phyloP scores from a whole-genome alignment of 1,139 yeast genomes.

The Blastobotrys capitulatus region DNA sequence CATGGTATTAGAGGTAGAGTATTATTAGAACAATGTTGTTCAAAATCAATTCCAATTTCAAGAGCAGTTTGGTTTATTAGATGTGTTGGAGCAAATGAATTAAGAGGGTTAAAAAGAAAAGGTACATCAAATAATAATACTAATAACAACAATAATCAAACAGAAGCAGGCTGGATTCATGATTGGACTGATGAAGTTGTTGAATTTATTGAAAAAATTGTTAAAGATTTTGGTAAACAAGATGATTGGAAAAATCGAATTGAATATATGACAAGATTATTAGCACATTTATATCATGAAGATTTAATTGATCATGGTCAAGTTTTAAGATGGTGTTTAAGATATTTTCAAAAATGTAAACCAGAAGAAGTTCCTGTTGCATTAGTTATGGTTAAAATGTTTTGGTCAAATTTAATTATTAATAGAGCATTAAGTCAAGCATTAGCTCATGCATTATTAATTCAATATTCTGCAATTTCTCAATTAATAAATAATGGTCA shows the following conservation, averaged over 20 bases:
- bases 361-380: constrained; percentile 46
- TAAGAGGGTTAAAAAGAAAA: constrained; percentile 60
- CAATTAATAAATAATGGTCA: constrained; percentile 15
- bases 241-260: constrained; percentile 46
- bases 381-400: constrained; percentile 54
- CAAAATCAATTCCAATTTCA: constrained; percentile 59
- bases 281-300: constrained; percentile 63
- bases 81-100: constrained; percentile 80
- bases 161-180: constrained; percentile 60
- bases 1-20: constrained; percentile 78
- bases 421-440: constrained; percentile 38
- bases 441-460: constrained; percentile 28
- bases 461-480: constrained; percentile 19
- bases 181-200: constrained; percentile 86
- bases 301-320: constrained; percentile 55
- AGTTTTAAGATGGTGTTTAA: constrained; percentile 59
- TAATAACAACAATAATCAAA: constrained; percentile 19
- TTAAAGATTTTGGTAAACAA: constrained; percentile 18
- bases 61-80: constrained; percentile 89
- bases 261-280: constrained; percentile 53
- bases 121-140: constrained; percentile 18
- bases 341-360: constrained; percentile 47
- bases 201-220: constrained; percentile 51
- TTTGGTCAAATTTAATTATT: constrained; percentile 63
- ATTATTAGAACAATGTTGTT: constrained; percentile 65